Evolutionary conservation across 2,329 filamentous ascomycete genomes (phyloP).

Genomic region (Anisogramma anomala): DNA sequence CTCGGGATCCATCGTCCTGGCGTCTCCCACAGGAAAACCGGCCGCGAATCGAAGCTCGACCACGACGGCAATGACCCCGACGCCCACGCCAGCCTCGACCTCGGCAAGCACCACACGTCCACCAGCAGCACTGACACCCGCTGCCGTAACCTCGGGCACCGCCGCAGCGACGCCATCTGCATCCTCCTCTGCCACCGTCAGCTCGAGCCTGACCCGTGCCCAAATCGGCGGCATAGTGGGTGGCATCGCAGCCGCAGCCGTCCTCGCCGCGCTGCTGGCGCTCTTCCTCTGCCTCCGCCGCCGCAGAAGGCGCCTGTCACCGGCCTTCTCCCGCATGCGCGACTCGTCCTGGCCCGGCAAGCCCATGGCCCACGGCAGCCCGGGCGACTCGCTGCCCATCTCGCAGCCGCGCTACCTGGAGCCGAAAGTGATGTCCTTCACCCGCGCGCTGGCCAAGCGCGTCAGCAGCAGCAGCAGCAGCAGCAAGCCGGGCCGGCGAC

Average conservation of each 20-base stretch:
- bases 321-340: slow-evolving; percentile 25
- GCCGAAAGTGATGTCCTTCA: slow-evolving; percentile 16
- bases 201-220: slow-evolving; percentile 22
- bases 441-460: slow-evolving; percentile 16
- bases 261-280: slow-evolving; percentile 33
- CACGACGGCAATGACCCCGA: slow-evolving; percentile 9
- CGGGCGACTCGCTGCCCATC: slow-evolving; percentile 35
- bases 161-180: slow-evolving; percentile 35
- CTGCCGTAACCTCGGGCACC: too few species aligned
- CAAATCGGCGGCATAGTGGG: slow-evolving; percentile 49
- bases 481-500: slow-evolving; percentile 19
- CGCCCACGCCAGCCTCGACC: slow-evolving; percentile 4
- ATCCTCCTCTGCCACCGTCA: background rate
- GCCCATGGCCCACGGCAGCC: slow-evolving; percentile 18
- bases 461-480: slow-evolving; percentile 19
- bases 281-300: slow-evolving; percentile 4
- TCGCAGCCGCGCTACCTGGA: slow-evolving; percentile 29
- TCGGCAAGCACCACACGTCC: slow-evolving; percentile 43
- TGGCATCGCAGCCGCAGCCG: slow-evolving; percentile 38
- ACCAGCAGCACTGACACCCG: too few species aligned
- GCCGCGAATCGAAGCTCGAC: slow-evolving; percentile 12
- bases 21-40: slow-evolving; percentile 12
- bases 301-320: background rate
- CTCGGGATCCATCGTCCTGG: slow-evolving; percentile 24
- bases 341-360: slow-evolving; percentile 27